Evolutionary conservation across 2,329 filamentous ascomycete genomes (phyloP).

Genomic region (Colletotrichum liriopes): DNA sequence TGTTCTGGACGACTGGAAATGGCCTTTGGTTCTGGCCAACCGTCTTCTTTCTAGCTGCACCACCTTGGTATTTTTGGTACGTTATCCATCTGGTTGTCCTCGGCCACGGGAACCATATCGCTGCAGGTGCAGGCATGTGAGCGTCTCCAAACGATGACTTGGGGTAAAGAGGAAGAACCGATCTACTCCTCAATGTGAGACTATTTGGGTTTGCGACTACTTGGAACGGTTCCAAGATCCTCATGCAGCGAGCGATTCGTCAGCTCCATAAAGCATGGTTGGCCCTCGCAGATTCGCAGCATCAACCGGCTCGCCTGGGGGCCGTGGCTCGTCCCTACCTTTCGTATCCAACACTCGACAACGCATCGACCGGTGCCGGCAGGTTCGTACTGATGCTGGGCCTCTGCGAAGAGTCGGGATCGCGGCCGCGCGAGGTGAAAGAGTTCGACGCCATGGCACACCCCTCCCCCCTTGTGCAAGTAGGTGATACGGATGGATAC

Average conservation of each 20-base stretch:
- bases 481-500: neutral
- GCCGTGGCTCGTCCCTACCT: neutral
- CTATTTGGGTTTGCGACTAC: neutral
- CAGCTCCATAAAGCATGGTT: neutral
- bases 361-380: neutral
- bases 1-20: neutral
- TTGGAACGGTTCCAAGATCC: neutral
- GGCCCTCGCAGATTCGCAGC: neutral
- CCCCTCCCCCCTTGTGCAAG: neutral
- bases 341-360: neutral
- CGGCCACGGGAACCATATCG: neutral
- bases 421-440: neutral
- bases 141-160: neutral
- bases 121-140: slow-evolving; percentile 4
- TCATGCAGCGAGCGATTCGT: neutral
- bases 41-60: neutral
- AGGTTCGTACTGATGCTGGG: neutral
- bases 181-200: neutral
- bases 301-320: neutral
- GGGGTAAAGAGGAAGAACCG: neutral
- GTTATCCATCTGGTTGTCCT: neutral
- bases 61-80: neutral
- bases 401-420: neutral
- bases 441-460: slow-evolving; percentile 2
- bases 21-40: neutral